phyloP scores from a whole-genome alignment of 1,139 yeast genomes.

The Pichia sp. region DNA sequence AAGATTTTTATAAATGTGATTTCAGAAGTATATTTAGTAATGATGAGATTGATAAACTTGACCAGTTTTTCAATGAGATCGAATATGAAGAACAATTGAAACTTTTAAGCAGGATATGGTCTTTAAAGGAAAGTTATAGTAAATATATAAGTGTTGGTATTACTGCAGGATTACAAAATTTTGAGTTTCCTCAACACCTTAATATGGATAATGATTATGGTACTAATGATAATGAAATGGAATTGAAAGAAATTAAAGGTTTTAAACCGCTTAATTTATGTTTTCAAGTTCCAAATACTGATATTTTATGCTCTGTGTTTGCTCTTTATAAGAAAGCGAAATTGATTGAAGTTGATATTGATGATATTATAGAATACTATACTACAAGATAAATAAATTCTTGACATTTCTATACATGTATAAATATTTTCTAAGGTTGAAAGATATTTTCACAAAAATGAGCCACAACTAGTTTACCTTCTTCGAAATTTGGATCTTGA shows the following conservation, averaged over 20 bases:
- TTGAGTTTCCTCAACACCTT: slow-evolving; percentile 27
- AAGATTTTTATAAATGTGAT: slow-evolving; percentile 31
- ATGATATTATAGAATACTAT: slow-evolving; percentile 5
- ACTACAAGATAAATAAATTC: background rate
- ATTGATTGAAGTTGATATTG: slow-evolving; percentile 6
- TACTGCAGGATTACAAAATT: slow-evolving; percentile 38
- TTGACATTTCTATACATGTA: background rate
- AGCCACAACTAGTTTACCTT: slow-evolving; percentile 59
- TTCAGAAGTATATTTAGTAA: slow-evolving; percentile 45
- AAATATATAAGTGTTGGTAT: slow-evolving; percentile 59
- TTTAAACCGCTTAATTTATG: slow-evolving; percentile 6
- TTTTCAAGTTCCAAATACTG: slow-evolving; percentile 3
- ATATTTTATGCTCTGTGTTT: slow-evolving; percentile 13
- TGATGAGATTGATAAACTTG: slow-evolving; percentile 34
- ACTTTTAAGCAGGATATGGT: slow-evolving; percentile 53
- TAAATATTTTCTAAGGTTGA: slow-evolving; percentile 1
- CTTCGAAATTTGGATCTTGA: slow-evolving; percentile 43
- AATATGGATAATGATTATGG: slow-evolving; percentile 23
- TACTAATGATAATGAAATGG: background rate
- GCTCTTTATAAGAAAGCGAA: slow-evolving; percentile 6
- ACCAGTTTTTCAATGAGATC: slow-evolving; percentile 5
- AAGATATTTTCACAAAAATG: slow-evolving; percentile 53
- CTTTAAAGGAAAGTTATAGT: slow-evolving; percentile 63
- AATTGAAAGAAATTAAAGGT: slow-evolving; percentile 1
- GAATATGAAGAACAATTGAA: slow-evolving; percentile 13